These are phyloP conservation scores for Mallotus nudiflorus DNA, from an alignment of 345 rosid species.

Conservation along the genomic window DNA sequence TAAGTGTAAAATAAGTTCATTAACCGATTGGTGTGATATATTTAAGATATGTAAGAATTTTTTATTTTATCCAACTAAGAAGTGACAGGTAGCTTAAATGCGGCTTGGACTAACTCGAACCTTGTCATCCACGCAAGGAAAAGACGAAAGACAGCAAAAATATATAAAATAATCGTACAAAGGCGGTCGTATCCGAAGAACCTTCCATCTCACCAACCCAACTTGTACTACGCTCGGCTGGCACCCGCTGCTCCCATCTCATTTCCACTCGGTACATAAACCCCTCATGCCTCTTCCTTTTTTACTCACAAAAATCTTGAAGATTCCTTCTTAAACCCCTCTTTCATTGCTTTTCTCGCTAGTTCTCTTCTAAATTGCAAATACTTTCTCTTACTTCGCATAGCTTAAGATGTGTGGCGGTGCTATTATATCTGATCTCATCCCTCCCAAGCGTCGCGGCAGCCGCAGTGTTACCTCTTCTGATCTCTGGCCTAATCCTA, in stretches of 20 bases:
- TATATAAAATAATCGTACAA: neutral
- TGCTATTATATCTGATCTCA: conserved; percentile 52
- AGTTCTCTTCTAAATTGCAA: neutral
- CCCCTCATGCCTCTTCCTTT: neutral
- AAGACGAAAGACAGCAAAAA: neutral
- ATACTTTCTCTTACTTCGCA: neutral
- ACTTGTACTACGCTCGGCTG: neutral
- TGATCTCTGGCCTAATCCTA: conserved; percentile 52
- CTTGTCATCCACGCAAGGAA: conserved; percentile 19
- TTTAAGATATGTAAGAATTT: no score
- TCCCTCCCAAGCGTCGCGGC: conserved; percentile 36
- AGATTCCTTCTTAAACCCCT: conserved; percentile 4
- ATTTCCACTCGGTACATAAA: neutral
- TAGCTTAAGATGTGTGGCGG: conserved; percentile 68
- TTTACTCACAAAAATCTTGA: no score
- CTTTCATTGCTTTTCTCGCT: no score
- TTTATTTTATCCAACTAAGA: no score
- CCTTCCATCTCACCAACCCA: conserved; percentile 4
- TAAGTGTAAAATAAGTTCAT: no score
- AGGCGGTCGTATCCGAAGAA: neutral
- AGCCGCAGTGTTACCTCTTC: conserved; percentile 34
- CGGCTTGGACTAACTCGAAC: neutral
- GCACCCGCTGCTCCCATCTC: conserved; percentile 5
- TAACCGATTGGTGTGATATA: no score
- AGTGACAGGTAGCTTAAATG: no score